Base-by-base conservation (phyloP, 441 rosid genomes). In the Populus trichocarpa region DNA sequence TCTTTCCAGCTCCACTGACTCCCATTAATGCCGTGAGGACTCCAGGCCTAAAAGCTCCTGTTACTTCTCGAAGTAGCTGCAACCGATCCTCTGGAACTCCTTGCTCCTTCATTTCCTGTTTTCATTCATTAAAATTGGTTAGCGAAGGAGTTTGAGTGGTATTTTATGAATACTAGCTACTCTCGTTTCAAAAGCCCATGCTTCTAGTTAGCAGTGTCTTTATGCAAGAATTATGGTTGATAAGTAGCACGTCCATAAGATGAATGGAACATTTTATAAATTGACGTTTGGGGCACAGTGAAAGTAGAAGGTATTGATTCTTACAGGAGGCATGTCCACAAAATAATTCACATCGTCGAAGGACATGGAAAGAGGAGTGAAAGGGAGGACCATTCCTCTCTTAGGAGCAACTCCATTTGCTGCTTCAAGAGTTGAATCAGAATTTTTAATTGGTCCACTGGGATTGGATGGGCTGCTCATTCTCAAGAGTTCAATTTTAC, bases 1-100 rank as follows among this genome's bases (percentile, higher is more conserved):
- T 96, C 89, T 96, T 96, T 72, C 99, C 97, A 32, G 99, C 98
- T 77, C 99, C 99, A 76, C 98, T 93, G 33, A 94, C 97, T 75
- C 99, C 99, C 98, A 96, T 93, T 28, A 96, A 73, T 67, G 99
- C 99, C 25, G 98, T 94, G 72, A 96, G 86, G 11, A 94, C 88
- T 76, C 98, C 98, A 11, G 98, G 98, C 86, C 97, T 88, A 85
- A 96, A 94, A 71, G 90, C 90, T 4, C 99, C 88, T 13, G 98
- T 94, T 69, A 93, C 94, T 73, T 84, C 91, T 30, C 84, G 67
- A 40, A 96, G 92, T 3, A 94, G 87, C 69, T 90, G 98, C 8
- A 96, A 88, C 82, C 74, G 91, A 81, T 90, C 90, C 71, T 91
- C 91, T 18, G 80, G 30, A 36, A 92, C 88, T 72, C 95, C 99